Evolutionary conservation across 2,329 filamentous ascomycete species (phyloP).

Genomic region (Mycosphaerella arachidis): DNA sequence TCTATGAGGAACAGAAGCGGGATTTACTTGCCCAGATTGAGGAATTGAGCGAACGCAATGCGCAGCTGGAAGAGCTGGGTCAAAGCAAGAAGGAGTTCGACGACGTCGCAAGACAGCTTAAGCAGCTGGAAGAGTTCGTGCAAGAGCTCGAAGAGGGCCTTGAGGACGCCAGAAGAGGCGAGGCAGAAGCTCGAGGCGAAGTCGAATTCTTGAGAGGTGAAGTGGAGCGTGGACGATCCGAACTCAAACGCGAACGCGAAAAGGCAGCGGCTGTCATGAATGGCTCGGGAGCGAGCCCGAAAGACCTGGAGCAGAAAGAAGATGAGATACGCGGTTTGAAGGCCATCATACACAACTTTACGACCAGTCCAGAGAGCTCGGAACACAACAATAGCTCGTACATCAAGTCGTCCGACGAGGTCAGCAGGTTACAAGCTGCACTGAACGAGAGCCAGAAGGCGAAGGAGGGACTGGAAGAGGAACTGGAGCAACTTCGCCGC

Average conservation of each 20-base stretch:
- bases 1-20: constrained; percentile 90
- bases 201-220: constrained; percentile 94
- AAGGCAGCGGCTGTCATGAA: constrained; percentile 61
- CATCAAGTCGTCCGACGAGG: constrained; percentile 39
- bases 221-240: constrained; percentile 83
- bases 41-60: constrained; percentile 67
- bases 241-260: constrained; percentile 82
- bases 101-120: constrained; percentile 82
- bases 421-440: constrained; percentile 55
- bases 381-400: constrained; percentile 24
- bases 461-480: constrained; percentile 78
- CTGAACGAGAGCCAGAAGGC: constrained; percentile 73
- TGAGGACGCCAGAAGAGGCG: constrained; percentile 87
- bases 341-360: constrained; percentile 94
- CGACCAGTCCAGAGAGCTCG: constrained; percentile 56
- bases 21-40: constrained; percentile 78
- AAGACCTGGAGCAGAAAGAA: constrained; percentile 88
- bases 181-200: constrained; percentile 91
- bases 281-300: constrained; percentile 44
- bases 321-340: constrained; percentile 96
- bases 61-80: constrained; percentile 77
- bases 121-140: constrained; percentile 91
- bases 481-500: constrained; percentile 63
- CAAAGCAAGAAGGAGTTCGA: constrained; percentile 85
- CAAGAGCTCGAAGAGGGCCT: constrained; percentile 95